phyloP scores from a whole-genome alignment of 2,329 filamentous ascomycete species.

The Clonostachys byssicola region DNA sequence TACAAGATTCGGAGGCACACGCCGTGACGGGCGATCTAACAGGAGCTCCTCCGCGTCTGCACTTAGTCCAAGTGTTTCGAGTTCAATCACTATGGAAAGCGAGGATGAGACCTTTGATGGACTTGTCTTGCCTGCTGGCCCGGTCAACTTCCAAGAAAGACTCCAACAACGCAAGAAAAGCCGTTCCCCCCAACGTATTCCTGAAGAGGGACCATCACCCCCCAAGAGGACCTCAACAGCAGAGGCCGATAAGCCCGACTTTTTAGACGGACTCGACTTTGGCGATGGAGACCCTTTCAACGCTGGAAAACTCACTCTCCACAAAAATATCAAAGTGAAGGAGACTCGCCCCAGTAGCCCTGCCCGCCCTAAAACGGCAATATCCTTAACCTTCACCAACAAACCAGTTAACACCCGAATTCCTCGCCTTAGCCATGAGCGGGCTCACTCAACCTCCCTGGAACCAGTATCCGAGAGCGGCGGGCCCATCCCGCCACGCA shows the following conservation, averaged over 20 bases:
- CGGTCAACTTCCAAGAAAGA: conserved; percentile 77
- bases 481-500: conserved; percentile 58
- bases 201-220: conserved; percentile 4
- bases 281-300: conserved; percentile 80
- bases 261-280: conserved; percentile 82
- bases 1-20: conserved; percentile 83
- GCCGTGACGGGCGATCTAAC: conserved; percentile 72
- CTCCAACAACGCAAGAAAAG: conserved; percentile 67
- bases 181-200: conserved; percentile 44
- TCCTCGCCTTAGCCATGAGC: conserved; percentile 71
- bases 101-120: conserved; percentile 91
- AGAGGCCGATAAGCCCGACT: conserved; percentile 64
- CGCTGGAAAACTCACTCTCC: conserved; percentile 74
- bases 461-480: conserved; percentile 92
- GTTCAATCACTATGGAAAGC: conserved; percentile 86
- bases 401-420: conserved; percentile 71
- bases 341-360: conserved; percentile 65
- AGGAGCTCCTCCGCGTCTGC: conserved; percentile 85
- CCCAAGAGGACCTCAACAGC: conserved; percentile 23
- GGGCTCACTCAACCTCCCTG: conserved; percentile 66
- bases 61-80: conserved; percentile 88
- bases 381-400: conserved; percentile 89
- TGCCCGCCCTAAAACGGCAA: conserved; percentile 66
- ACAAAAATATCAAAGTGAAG: conserved; percentile 90
- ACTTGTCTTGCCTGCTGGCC: conserved; percentile 78